Evolutionary conservation across 257 asterid genomes (phyloP).

Genomic region (Solanum tacnaense): DNA sequence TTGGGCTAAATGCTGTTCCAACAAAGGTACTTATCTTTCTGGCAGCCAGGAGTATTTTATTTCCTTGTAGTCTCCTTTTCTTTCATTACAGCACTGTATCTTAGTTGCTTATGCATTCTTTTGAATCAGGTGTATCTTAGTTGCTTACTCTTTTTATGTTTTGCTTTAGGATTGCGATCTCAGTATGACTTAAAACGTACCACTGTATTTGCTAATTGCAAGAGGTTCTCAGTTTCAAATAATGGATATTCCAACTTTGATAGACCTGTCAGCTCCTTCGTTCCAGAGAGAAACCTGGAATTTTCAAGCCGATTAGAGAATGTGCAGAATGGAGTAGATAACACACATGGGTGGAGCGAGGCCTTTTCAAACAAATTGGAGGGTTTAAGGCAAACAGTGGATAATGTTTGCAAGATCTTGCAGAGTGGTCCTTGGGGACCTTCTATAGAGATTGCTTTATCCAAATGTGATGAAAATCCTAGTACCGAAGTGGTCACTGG

Average conservation of each 20-base stretch:
- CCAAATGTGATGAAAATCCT: constrained; percentile 31
- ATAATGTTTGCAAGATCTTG: constrained; percentile 46
- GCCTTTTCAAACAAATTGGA: constrained; percentile 24
- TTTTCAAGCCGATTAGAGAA: neutral
- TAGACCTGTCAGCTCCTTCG: neutral
- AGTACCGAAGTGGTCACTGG: constrained; percentile 55
- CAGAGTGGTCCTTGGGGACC: constrained; percentile 70
- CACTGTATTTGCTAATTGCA: constrained; percentile 18
- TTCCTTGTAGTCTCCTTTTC: neutral
- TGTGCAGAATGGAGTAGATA: neutral
- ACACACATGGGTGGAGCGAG: constrained; percentile 11
- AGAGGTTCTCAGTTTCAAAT: constrained; percentile 24
- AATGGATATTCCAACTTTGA: constrained; percentile 26
- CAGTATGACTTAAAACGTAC: constrained; percentile 21
- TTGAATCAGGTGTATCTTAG: neutral
- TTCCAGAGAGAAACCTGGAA: neutral
- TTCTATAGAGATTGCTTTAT: constrained; percentile 53
- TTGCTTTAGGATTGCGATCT: constrained; percentile 37
- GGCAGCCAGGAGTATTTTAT: neutral
- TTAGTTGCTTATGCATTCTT: neutral
- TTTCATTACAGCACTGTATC: neutral
- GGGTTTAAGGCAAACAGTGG: constrained; percentile 22
- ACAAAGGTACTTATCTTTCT: neutral
- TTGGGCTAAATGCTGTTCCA: neutral
- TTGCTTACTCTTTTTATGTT: constrained; percentile 8